A percentile compares a stretch with the other conserved stretches of the same genome.
These are phyloP conservation scores for Pelargonium nanum DNA, from an alignment of 345 rosid genomes.

Conservation along the genomic window DNA sequence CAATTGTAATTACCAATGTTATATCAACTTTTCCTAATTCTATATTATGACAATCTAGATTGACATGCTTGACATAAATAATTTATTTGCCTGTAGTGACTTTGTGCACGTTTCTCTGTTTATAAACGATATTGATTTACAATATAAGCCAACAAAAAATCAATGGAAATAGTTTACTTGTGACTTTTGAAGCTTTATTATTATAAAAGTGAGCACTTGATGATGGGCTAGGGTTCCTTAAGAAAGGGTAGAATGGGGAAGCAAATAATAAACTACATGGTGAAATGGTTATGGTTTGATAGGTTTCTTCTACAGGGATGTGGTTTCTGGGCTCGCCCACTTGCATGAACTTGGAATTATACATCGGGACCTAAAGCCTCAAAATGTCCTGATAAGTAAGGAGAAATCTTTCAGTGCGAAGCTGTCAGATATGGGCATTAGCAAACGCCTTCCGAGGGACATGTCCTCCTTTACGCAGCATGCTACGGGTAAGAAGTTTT, in stretches of 20 bases:
- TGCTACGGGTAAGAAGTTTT: conserved; percentile 58
- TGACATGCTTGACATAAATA: too few species aligned
- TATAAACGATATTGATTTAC: too few species aligned
- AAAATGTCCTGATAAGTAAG: conserved; percentile 70
- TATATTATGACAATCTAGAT: too few species aligned
- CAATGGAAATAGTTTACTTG: not conserved
- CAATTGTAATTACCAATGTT: too few species aligned
- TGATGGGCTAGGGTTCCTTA: not conserved
- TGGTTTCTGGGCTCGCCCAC: conserved; percentile 76
- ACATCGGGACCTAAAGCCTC: conserved; percentile 93
- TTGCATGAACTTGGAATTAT: conserved; percentile 87
- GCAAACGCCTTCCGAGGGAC: conserved; percentile 69
- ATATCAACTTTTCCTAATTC: too few species aligned
- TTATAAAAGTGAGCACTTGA: not conserved
- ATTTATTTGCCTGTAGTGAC: too few species aligned
- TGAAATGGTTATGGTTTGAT: not conserved
- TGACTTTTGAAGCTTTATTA: not conserved
- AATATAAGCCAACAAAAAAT: too few species aligned
- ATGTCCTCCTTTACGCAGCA: conserved; percentile 68
- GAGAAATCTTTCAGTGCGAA: conserved; percentile 62
- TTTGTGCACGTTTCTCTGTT: too few species aligned
- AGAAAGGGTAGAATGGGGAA: not conserved
- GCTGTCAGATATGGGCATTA: conserved; percentile 97
- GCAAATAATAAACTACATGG: not conserved
- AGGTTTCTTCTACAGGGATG: conserved; percentile 43